Percentiles rank a stretch among this genome's conserved stretches.
Evolutionary conservation across 257 asterid species (phyloP).

Genomic region (Lycium barbarum): DNA sequence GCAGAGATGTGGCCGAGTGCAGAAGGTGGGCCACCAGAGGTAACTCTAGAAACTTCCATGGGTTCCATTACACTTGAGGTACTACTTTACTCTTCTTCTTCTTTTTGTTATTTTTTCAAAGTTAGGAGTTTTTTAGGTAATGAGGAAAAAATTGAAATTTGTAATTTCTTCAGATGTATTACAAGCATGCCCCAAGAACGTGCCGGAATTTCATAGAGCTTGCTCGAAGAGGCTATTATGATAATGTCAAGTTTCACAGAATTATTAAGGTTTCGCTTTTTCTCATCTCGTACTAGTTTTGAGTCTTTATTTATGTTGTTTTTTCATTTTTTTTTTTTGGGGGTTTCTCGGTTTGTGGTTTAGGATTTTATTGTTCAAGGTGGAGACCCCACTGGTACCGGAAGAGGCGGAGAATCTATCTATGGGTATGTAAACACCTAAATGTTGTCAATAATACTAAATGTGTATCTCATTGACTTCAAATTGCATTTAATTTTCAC

Average conservation of each 20-base stretch:
- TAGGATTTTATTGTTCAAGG: slow-evolving; percentile 95
- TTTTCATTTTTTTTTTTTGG: background rate
- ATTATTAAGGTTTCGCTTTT: slow-evolving; percentile 68
- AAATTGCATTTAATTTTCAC: too few species aligned
- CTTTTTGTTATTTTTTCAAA: background rate
- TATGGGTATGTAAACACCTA: slow-evolving; percentile 59
- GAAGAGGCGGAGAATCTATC: slow-evolving; percentile 96
- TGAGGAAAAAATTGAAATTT: background rate
- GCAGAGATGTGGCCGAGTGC: slow-evolving; percentile 51
- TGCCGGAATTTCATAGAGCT: slow-evolving; percentile 92
- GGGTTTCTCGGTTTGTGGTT: slow-evolving; percentile 27
- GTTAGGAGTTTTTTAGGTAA: background rate
- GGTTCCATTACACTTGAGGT: slow-evolving; percentile 83
- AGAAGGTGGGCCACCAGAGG: slow-evolving; percentile 92
- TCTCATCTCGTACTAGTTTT: slow-evolving; percentile 17
- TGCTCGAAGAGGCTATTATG: slow-evolving; percentile 91
- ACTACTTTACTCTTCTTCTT: background rate
- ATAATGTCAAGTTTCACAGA: slow-evolving; percentile 87
- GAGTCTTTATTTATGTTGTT: background rate
- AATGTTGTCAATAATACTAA: background rate
- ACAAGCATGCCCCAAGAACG: slow-evolving; percentile 92
- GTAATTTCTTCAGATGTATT: slow-evolving; percentile 61
- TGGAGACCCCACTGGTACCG: slow-evolving; percentile 98
- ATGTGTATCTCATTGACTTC: background rate
- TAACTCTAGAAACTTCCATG: slow-evolving; percentile 94